Evolutionary conservation across 1,284 basidiomycete genomes (phyloP).

Genomic region (Ganoderma lucidum): DNA sequence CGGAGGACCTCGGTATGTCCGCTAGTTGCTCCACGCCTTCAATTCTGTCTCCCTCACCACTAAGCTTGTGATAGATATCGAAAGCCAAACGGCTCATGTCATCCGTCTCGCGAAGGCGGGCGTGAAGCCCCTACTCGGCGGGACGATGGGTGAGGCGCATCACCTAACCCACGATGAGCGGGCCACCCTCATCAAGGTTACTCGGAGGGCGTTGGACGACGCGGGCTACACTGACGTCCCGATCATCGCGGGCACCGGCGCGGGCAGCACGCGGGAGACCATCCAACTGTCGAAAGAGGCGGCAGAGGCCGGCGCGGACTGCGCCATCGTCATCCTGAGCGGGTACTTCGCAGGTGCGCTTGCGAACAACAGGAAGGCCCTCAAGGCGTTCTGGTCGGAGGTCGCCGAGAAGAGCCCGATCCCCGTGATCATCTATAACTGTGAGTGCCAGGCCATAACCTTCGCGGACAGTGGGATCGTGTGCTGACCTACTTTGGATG

Average conservation of each 20-base stretch:
- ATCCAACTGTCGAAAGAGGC: slow-evolving; percentile 78
- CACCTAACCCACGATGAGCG: slow-evolving; percentile 84
- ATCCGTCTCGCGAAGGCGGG: slow-evolving; percentile 75
- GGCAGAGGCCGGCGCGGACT: slow-evolving; percentile 85
- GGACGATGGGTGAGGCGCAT: slow-evolving; percentile 86
- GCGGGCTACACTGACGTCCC: slow-evolving; percentile 70
- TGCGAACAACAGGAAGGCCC: slow-evolving; percentile 63
- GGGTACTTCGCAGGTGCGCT: slow-evolving; percentile 88
- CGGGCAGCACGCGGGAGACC: slow-evolving; percentile 84
- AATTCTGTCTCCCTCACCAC: neutral
- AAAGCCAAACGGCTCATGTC: slow-evolving; percentile 78
- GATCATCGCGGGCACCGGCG: slow-evolving; percentile 85
- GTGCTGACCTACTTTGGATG: slow-evolving; percentile 9
- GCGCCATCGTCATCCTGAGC: slow-evolving; percentile 83
- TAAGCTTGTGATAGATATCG: slow-evolving; percentile 60
- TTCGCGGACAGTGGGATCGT: neutral
- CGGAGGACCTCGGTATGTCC: slow-evolving; percentile 84
- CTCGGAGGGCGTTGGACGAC: slow-evolving; percentile 76
- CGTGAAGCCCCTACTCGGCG: slow-evolving; percentile 79
- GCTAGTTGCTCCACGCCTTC: neutral
- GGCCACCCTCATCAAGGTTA: slow-evolving; percentile 69
- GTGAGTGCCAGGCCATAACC: slow-evolving; percentile 50
- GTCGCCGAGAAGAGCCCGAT: slow-evolving; percentile 82
- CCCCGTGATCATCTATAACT: slow-evolving; percentile 92
- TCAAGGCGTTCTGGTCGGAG: slow-evolving; percentile 83